These are phyloP conservation scores for Dendrobium officinale DNA, from an alignment of 106 monocot genomes.

Conservation along the genomic window DNA sequence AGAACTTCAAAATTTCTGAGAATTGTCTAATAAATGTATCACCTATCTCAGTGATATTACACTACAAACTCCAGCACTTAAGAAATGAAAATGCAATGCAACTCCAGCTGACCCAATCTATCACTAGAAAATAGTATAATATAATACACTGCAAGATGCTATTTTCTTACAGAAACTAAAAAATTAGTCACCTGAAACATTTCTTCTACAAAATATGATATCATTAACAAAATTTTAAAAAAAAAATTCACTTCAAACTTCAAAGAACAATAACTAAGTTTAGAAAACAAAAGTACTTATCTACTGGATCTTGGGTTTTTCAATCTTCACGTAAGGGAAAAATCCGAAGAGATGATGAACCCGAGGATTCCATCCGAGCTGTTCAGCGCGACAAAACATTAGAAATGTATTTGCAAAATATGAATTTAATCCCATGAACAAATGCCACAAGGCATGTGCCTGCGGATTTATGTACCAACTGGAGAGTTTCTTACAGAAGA, in stretches of 20 bases:
- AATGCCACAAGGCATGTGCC: conserved; percentile 85
- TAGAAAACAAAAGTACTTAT: background rate
- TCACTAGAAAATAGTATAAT: too few relatives aligned
- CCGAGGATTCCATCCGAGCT: conserved; percentile 61
- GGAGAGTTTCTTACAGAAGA: conserved; percentile 45
- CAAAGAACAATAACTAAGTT: background rate
- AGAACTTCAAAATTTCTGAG: too few relatives aligned
- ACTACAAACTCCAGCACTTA: too few relatives aligned
- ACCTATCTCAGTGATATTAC: too few relatives aligned
- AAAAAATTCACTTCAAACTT: background rate
- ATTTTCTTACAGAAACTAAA: background rate
- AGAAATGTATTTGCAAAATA: conserved; percentile 81
- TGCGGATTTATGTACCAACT: conserved; percentile 67
- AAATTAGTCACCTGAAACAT: background rate
- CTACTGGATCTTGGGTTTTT: conserved; percentile 48
- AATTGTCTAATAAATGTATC: too few relatives aligned
- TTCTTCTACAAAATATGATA: background rate
- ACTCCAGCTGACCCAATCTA: too few relatives aligned
- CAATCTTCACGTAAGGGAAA: conserved; percentile 61
- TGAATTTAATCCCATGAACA: conserved; percentile 78
- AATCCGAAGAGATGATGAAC: conserved; percentile 39
- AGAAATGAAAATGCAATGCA: too few relatives aligned
- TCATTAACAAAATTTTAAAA: background rate
- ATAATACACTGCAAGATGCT: too few relatives aligned
- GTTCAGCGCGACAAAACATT: conserved; percentile 80